These are phyloP conservation scores for Kodamaea leandrae DNA, from an alignment of 805 yeast genomes.

Conservation along the genomic window DNA sequence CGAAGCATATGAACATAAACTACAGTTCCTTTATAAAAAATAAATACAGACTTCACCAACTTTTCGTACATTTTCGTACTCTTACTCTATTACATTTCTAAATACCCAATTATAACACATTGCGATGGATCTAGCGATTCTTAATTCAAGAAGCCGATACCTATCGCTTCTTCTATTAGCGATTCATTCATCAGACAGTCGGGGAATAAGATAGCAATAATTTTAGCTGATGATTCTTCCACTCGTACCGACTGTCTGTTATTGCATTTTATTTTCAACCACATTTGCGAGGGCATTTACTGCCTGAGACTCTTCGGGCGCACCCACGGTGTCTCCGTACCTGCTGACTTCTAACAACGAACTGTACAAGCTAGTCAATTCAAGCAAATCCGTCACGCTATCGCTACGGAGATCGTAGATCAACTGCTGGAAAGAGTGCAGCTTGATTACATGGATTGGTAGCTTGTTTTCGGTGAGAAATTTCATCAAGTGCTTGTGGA, in stretches of 20 bases:
- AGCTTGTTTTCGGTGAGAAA: conserved; percentile 53
- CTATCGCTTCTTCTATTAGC: too few relatives aligned
- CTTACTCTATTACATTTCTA: too few relatives aligned
- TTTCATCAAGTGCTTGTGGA: conserved; percentile 50
- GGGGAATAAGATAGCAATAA: too few relatives aligned
- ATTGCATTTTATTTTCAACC: conserved; percentile 12
- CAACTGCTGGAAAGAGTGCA: conserved; percentile 50
- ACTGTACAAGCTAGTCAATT: conserved; percentile 43
- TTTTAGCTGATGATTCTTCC: too few relatives aligned
- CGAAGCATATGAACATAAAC: too few relatives aligned
- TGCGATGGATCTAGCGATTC: too few relatives aligned
- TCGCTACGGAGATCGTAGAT: conserved; percentile 50
- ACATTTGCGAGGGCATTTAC: conserved; percentile 14
- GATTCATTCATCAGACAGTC: too few relatives aligned
- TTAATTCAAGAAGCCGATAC: too few relatives aligned
- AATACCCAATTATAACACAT: too few relatives aligned
- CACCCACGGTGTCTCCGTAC: conserved; percentile 6
- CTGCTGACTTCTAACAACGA: conserved; percentile 38
- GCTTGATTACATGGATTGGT: conserved; percentile 46
- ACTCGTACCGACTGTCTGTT: background rate
- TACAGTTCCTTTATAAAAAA: too few relatives aligned
- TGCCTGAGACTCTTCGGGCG: conserved; percentile 10
- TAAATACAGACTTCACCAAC: too few relatives aligned
- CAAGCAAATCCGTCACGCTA: conserved; percentile 45
- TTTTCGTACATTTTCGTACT: too few relatives aligned